Evolutionary conservation across 2,329 filamentous ascomycete genomes (phyloP), one percentile per base, ranked within the genome.

Genomic region (Lecanoromycetidae sp.): DNA sequence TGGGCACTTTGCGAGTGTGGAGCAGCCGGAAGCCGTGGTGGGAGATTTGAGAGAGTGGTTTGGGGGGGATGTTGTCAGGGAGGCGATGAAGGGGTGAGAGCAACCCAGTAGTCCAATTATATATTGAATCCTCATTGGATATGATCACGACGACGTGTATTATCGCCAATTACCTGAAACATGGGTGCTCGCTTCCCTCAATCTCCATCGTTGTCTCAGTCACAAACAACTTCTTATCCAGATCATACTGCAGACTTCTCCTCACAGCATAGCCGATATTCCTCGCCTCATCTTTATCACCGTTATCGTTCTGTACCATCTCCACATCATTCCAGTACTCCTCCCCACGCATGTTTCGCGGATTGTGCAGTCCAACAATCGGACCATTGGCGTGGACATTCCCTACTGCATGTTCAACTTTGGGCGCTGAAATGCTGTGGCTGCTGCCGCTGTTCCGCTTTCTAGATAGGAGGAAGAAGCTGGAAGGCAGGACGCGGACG

Each of bases 1-100:
- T 17, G 63, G 63, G 3, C 63, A 66, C 56, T 66, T 66, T 56
- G 63, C 63, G 22, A 64, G 65, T 2, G 59, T 43, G 36, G 56
- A 59, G 46, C 38, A 48, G 44, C 56, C 56, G 25, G 52, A 56
- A 8, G 20, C 52, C 15, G 36, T 58, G 38, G 38, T 55, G 17
- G 45, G 49, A 34, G 56, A 58, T 42, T 48, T 55, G 44, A 46
- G 47, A 30, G 51, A 51, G 23, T 50, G 44, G 51, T 53, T 51
- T 20, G 43, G 48, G 12, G 42, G 44, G 23, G 15, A 46, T 17
- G 15, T 38, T 17, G 44, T 50, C 2, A 44, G n/a, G 34, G 25
- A 29, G 20, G 44, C 48, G 2, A 30, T 50, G 37, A 22, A 33
- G 4, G 7, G 17, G 5, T 32, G 26, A 38, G 10, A 7, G 7